Conservation (phyloP, 2,329 filamentous ascomycete species). For the Lasiodiplodia citricola region DNA sequence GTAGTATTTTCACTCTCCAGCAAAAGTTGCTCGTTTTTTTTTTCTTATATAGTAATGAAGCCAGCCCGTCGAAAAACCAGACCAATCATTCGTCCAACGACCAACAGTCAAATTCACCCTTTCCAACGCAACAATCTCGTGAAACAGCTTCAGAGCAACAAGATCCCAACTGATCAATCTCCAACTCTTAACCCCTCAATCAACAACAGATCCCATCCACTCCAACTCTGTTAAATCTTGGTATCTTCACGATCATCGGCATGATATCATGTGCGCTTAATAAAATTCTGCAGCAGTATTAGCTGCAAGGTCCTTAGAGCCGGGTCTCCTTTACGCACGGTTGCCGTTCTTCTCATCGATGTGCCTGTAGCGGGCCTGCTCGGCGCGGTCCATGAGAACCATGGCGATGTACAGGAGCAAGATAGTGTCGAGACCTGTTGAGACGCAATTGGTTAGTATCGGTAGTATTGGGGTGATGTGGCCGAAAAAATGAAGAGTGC, state of each 20-base stretch:
- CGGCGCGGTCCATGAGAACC: slow-evolving; percentile 79
- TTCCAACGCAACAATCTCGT: not conserved
- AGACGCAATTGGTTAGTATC: not conserved
- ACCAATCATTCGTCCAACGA: not conserved
- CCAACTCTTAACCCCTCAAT: not conserved
- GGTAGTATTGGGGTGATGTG: not conserved
- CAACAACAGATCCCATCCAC: not conserved
- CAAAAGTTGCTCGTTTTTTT: not conserved
- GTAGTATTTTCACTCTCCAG: not conserved
- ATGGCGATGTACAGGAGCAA: slow-evolving; percentile 75
- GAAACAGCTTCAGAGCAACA: not conserved
- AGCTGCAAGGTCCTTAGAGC: not conserved
- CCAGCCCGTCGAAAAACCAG: not conserved
- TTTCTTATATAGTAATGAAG: not conserved
- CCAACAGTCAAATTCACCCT: not conserved
- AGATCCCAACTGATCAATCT: not conserved
- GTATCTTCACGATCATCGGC: not conserved
- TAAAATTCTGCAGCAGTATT: not conserved
- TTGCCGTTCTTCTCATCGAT: slow-evolving; percentile 76
- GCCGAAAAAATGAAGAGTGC: not conserved
- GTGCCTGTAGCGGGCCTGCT: slow-evolving; percentile 76
- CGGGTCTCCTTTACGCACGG: not conserved
- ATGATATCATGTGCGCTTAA: not conserved
- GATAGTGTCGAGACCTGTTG: slow-evolving; percentile 57
- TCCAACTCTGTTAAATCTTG: not conserved